Conservation (phyloP, 495 filamentous ascomycete species). For the Aspergillus olivimuriae region DNA sequence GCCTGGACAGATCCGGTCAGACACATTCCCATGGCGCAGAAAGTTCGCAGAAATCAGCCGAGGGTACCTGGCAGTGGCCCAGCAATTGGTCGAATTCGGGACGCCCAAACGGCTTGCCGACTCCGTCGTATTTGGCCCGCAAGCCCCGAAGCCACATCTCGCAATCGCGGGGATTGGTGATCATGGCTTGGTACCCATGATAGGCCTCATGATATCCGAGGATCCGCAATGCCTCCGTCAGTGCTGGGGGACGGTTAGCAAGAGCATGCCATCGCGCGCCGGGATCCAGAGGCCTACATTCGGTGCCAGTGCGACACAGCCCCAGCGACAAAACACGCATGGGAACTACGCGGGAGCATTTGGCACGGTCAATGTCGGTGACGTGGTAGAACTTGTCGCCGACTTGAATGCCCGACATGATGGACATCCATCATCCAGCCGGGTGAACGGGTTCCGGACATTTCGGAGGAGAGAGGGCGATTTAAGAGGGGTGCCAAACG, state of each 20-base stretch:
- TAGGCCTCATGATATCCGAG: constrained; percentile 2
- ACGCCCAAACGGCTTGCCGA: constrained; percentile 1
- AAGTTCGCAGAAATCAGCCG: background rate
- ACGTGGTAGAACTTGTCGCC: no score
- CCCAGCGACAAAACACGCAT: background rate
- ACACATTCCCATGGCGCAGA: background rate
- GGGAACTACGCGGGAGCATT: background rate
- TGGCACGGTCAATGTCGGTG: background rate
- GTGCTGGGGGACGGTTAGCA: background rate
- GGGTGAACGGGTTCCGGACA: no score
- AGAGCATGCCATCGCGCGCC: background rate
- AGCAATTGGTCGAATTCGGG: constrained; percentile 3
- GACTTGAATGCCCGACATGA: no score
- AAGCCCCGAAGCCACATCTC: constrained; percentile 2
- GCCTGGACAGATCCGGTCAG: constrained; percentile 1
- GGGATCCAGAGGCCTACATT: background rate
- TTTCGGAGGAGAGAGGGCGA: no score
- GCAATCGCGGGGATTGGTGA: constrained; percentile 1
- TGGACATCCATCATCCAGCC: no score
- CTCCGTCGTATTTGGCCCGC: constrained; percentile 2
- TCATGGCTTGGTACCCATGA: constrained; percentile 1
- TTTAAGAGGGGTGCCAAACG: no score
- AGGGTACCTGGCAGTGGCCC: constrained; percentile 5
- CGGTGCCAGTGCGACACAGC: background rate
- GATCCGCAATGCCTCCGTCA: background rate